phyloP scores from a whole-genome alignment of 345 rosid species.

The Ailanthus altissimus region DNA sequence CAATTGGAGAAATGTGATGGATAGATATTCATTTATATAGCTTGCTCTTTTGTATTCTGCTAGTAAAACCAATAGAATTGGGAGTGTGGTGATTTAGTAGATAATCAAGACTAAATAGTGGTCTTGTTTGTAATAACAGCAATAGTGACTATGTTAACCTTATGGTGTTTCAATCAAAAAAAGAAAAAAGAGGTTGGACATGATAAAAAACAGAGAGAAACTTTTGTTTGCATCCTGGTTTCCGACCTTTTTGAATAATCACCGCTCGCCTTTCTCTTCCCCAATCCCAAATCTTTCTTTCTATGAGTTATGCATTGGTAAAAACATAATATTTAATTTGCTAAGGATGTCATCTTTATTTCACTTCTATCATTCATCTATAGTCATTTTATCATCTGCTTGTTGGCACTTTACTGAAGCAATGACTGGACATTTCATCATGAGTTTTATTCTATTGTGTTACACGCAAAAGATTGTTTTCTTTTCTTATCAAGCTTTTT shows the following conservation, averaged over 20 bases:
- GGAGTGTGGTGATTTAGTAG: not conserved
- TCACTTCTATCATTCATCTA: constrained; percentile 2
- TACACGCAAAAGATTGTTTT: constrained; percentile 4
- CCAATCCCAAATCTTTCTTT: constrained; percentile 22
- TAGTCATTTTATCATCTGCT: constrained; percentile 7
- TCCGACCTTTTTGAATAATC: constrained; percentile 10
- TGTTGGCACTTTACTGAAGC: constrained; percentile 16
- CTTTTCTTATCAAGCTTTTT: constrained; percentile 19
- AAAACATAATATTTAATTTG: constrained; percentile 14
- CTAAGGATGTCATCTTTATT: constrained; percentile 18
- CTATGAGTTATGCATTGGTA: not conserved
- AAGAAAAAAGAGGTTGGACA: constrained; percentile 5
- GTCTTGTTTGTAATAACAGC: not conserved
- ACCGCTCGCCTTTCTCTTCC: not conserved
- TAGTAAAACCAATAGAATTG: not conserved
- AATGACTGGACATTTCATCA: constrained; percentile 12
- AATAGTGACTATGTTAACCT: not conserved
- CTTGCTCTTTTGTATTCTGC: not conserved
- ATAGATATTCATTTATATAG: not conserved
- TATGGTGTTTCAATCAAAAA: not conserved
- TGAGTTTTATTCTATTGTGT: not conserved
- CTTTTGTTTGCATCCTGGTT: constrained; percentile 15
- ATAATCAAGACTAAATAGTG: not conserved
- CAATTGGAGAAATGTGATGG: not conserved
- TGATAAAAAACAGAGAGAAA: not conserved